Evolutionary conservation across 2,329 filamentous ascomycete genomes (phyloP).

Genomic region (Didymella exigua): DNA sequence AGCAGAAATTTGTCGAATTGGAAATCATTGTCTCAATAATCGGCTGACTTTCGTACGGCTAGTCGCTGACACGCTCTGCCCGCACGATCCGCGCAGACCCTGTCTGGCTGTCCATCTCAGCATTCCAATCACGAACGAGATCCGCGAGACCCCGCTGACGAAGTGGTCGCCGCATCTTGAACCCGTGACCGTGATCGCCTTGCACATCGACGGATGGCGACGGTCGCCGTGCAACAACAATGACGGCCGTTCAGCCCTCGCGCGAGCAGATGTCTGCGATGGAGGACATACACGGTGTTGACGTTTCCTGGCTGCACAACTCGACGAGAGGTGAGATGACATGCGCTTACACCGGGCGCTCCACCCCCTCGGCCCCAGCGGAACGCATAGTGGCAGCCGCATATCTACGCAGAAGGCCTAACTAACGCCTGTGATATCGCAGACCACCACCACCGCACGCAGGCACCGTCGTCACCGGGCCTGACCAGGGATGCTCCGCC

Average conservation of each 20-base stretch:
- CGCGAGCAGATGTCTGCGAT: conserved; percentile 54
- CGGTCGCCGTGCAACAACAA: conserved; percentile 21
- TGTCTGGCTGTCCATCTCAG: conserved; percentile 12
- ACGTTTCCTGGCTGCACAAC: conserved; percentile 91
- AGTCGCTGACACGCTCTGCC: conserved; percentile 6
- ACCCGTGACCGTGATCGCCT: conserved; percentile 13
- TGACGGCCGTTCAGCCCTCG: conserved; percentile 31
- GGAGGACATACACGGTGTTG: conserved; percentile 81
- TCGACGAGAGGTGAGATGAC: conserved; percentile 73
- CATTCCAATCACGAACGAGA: conserved; percentile 34
- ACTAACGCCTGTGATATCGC: conserved; percentile 24
- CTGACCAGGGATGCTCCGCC: conserved; percentile 42
- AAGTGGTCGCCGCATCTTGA: conserved; percentile 25
- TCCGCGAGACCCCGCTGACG: conserved; percentile 39
- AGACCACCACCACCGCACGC: conserved; percentile 47
- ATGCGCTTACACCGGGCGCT: conserved; percentile 34
- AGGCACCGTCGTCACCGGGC: conserved; percentile 45
- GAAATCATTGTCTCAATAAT: conserved; percentile 9
- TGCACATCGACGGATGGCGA: conserved; percentile 35
- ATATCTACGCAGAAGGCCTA: conserved; percentile 17
- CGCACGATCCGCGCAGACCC: conserved; percentile 3
- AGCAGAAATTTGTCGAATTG: conserved; percentile 14
- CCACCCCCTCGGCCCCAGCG: conserved; percentile 27
- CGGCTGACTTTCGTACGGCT: conserved; percentile 17
- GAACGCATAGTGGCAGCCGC: conserved; percentile 14